phyloP scores from a whole-genome alignment of 345 rosid genomes.

The Pistacia atlantica region DNA sequence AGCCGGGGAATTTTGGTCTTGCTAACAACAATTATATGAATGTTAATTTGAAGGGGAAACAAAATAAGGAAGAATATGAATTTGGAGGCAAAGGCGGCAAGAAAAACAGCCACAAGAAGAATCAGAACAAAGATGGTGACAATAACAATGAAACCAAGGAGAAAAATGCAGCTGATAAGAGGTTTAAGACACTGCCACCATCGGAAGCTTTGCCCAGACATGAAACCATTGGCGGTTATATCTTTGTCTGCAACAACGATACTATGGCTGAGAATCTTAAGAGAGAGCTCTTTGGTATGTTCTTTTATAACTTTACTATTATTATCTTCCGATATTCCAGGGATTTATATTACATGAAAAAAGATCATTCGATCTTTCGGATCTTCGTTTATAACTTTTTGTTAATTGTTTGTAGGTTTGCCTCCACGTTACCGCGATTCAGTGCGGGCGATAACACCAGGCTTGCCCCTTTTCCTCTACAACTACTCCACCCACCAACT shows the following conservation, averaged over 20 bases:
- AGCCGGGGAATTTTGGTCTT: slow-evolving; percentile 29
- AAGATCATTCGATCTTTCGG: not conserved
- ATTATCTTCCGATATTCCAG: too few relatives aligned
- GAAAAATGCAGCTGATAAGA: slow-evolving; percentile 54
- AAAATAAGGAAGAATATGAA: slow-evolving; percentile 58
- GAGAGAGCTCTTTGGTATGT: slow-evolving; percentile 86
- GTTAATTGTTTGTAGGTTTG: slow-evolving; percentile 46
- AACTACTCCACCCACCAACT: slow-evolving; percentile 99
- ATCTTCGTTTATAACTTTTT: not conserved
- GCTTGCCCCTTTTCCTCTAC: slow-evolving; percentile 94
- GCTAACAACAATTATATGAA: slow-evolving; percentile 55
- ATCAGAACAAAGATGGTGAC: slow-evolving; percentile 27
- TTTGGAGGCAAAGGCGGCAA: slow-evolving; percentile 49
- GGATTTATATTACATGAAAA: not conserved
- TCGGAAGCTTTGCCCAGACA: slow-evolving; percentile 88
- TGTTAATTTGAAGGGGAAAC: slow-evolving; percentile 45
- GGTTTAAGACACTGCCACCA: slow-evolving; percentile 96
- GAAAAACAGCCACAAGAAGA: slow-evolving; percentile 51
- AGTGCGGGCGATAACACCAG: slow-evolving; percentile 96
- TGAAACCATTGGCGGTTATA: slow-evolving; percentile 93
- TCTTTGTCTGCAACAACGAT: slow-evolving; percentile 99
- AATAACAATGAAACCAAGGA: slow-evolving; percentile 40
- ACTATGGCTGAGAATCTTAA: slow-evolving; percentile 95
- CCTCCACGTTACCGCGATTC: slow-evolving; percentile 97
- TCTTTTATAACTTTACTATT: not conserved